A percentile compares a stretch with the other conserved stretches of the same genome.
Evolutionary conservation across 805 yeast species (phyloP).

Genomic region (Jamesozyma lodderae): DNA sequence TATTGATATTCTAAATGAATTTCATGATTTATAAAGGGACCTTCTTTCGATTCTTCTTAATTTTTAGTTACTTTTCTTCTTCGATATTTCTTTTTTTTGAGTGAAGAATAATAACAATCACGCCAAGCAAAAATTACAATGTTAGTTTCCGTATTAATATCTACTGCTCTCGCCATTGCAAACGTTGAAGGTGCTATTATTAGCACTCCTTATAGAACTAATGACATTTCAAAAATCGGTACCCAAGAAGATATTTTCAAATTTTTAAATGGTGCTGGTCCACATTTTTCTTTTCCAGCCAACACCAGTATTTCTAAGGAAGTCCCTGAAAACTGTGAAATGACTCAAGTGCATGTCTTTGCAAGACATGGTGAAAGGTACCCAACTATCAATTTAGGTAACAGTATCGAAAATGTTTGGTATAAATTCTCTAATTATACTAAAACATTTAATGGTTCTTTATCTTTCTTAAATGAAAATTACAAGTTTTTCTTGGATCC

Average conservation of each 20-base stretch:
- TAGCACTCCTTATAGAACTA: conserved; percentile 58
- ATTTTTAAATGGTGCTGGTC: conserved; percentile 49
- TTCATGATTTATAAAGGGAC: too few species aligned
- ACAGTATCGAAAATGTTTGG: conserved; percentile 29
- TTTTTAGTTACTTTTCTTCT: too few species aligned
- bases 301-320: conserved; percentile 47
- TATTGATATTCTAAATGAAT: too few species aligned
- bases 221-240: conserved; percentile 31
- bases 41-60: too few species aligned
- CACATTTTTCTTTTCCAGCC: conserved; percentile 40
- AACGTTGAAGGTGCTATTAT: conserved; percentile 49
- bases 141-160: too few species aligned
- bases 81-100: too few species aligned
- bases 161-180: too few species aligned
- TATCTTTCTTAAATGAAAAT: conserved; percentile 37
- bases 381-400: conserved; percentile 41
- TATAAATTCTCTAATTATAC: conserved; percentile 19
- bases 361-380: conserved; percentile 77
- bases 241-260: conserved; percentile 33
- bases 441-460: conserved; percentile 38
- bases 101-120: too few species aligned
- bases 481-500: conserved; percentile 36
- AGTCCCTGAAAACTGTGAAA: conserved; percentile 39
- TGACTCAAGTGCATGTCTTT: conserved; percentile 66
- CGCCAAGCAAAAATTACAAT: too few species aligned